Base-by-base conservation (phyloP, 176 grass and related monocot genomes). In the Oryza longistaminata region DNA sequence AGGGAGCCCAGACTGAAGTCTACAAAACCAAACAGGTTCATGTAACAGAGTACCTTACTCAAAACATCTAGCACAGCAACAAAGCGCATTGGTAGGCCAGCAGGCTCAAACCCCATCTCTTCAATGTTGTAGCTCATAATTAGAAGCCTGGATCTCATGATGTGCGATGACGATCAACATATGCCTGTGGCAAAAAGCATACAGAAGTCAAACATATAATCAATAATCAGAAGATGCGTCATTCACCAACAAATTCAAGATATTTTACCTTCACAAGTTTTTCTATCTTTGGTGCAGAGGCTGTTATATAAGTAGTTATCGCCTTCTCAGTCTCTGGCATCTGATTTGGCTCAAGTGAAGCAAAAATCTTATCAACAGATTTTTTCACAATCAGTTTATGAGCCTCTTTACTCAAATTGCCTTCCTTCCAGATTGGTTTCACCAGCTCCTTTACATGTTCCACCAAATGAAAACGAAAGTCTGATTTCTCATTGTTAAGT, bases 381-480 rank as follows among this genome's bases (percentile, higher is more conserved):
- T 95, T 95, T 69, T 90, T 95, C 65, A 92, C 88, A 33, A 95
- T 82, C 61, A 71, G 70, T 62, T 84, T 95, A 78, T 92, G 79
- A 82, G 88, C 74, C 84, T 92, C 89, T 85, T 90, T 94, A 86
- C 66, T 95, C 76, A 90, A 70, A 78, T 68, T 75, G 42, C 93
- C 93, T 66, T 92, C 88, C 64, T 89, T 87, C 90, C 90, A 92
- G 69, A 62, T 74, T 78, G 93, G 85, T 90, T 88, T 90, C 70
- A 95, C 31, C 79, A 95, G 84, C 74, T 90, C 90, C 80, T 95
- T 95, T 15, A 95, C 83, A 90, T 88, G 70, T 33, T 95, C 85
- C 70, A 85, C 88, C 88, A 94, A 88, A 81, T 81, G 82, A 83
- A 87, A 58, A 70, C 84, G 92, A 3, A 92, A 92, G 34, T 75